Conservation (phyloP, 768 basidiomycete species). For the Brasilioporus rufonigricans region DNA sequence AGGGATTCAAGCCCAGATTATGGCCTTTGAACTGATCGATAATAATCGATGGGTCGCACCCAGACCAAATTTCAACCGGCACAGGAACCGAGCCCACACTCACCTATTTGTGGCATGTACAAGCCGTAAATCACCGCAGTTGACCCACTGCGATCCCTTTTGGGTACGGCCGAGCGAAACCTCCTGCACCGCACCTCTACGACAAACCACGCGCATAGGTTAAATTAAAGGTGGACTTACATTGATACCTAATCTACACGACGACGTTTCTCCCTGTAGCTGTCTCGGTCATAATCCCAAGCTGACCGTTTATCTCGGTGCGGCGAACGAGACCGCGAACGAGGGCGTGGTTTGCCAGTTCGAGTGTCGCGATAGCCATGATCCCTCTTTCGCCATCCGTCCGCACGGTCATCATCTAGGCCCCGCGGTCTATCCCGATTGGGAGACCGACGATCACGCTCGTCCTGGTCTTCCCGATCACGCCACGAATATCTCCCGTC, state of each 20-base stretch:
- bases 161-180: too few species aligned
- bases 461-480: conserved; percentile 24
- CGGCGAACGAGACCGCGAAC: conserved; percentile 35
- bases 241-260: conserved; percentile 45
- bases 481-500: conserved; percentile 38
- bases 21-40: conserved; percentile 16
- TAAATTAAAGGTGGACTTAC: conserved; percentile 15
- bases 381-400: conserved; percentile 18
- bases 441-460: conserved; percentile 24
- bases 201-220: conserved; percentile 2
- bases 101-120: not conserved
- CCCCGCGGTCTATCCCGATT: conserved; percentile 24
- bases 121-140: not conserved
- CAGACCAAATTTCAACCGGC: not conserved
- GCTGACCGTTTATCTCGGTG: conserved; percentile 23
- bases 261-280: conserved; percentile 51
- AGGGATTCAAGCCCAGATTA: not conserved
- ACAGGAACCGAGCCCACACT: conserved; percentile 2
- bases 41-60: conserved; percentile 2
- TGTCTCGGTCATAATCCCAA: conserved; percentile 33
- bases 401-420: conserved; percentile 22
- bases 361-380: conserved; percentile 14
- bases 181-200: not conserved
- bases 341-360: conserved; percentile 22
- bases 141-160: not conserved